phyloP scores from a whole-genome alignment of 1,284 basidiomycete species.

The Apiotrichum domesticum region DNA sequence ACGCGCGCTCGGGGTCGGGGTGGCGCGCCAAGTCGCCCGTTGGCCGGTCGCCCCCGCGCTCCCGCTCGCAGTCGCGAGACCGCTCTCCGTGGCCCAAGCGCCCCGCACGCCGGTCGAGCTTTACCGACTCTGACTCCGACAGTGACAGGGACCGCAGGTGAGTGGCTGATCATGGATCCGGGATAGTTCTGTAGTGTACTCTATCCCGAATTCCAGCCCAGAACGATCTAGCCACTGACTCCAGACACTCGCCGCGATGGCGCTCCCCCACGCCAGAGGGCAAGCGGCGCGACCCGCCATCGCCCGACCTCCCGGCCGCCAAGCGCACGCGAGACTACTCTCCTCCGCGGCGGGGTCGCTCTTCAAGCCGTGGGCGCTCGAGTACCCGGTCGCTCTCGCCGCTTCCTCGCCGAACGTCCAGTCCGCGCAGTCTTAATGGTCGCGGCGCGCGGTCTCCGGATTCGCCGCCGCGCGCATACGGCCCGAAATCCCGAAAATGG shows the following conservation, averaged over 20 bases:
- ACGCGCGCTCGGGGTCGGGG: not conserved
- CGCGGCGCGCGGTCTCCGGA: constrained; percentile 11
- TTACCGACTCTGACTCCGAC: constrained; percentile 8
- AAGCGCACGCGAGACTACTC: constrained; percentile 10
- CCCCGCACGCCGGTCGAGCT: not conserved
- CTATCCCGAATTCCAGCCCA: too few relatives aligned
- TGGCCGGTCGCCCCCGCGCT: not conserved
- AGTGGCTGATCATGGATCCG: not conserved
- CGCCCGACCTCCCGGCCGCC: constrained; percentile 5
- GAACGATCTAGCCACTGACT: too few relatives aligned
- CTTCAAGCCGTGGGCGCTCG: not conserved
- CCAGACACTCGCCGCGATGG: constrained; percentile 1
- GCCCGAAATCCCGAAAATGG: not conserved
- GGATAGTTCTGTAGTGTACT: not conserved
- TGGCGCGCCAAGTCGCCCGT: not conserved
- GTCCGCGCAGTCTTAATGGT: constrained; percentile 4
- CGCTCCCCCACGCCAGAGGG: constrained; percentile 4
- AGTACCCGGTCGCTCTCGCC: not conserved
- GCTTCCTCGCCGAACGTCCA: not conserved
- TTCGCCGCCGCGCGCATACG: constrained; percentile 1
- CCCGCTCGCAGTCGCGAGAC: not conserved
- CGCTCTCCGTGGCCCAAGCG: constrained; percentile 1
- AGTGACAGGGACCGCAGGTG: not conserved
- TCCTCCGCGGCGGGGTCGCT: constrained; percentile 1
- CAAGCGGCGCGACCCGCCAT: constrained; percentile 6